Evolutionary conservation across 768 basidiomycete species (phyloP), one percentile per base, ranked within the genome.

Genomic region (Agrocybe praecox): DNA sequence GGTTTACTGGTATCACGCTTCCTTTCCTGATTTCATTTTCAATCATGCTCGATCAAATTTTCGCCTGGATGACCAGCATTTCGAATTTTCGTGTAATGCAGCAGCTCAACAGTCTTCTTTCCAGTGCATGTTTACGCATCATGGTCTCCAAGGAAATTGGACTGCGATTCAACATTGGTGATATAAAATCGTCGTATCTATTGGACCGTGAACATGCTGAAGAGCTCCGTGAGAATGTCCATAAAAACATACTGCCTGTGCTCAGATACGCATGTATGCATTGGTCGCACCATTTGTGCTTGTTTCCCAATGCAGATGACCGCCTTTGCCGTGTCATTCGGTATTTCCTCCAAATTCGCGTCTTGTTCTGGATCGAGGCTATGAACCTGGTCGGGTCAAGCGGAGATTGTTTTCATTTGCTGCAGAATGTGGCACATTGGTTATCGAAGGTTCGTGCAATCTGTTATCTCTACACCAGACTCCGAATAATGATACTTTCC

Each of bases 321-420:
- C 42, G 47, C 18, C 15, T 50, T 8, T 22, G 12, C 32, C 32
- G 24, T 12, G 46, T 15, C 14, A 52, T 64, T 19, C n/a, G 52
- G 9, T 21, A 63, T 0, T 65, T 68, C 21, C 54, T 67, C 15
- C 22, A 48, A 18, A 15, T 69, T 26, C 54, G 45, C 18, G 58
- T 57, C 2, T 55, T 70, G 10, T 67, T 70, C 52, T 70, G 67
- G 69, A 68, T 68, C 42, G 67, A 70, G 52, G 63, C 65, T 14
- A 70, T 70, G 69, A 67, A 68, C 52, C 62, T 70, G 12, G 55
- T 68, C 6, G 50, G 50, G 5, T 59, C 46, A 1, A 14, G 50
- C 21, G n/a, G 19, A 22, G 54, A 42, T 12, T 66, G 67, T 55
- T 49, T 18, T 52, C 29, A 55, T 2, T 66, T 65, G 60, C 63